Percentiles rank a stretch among this genome's conserved stretches.
phyloP scores from a whole-genome alignment of 345 rosid genomes.

The Eucalyptus pauciflora region DNA sequence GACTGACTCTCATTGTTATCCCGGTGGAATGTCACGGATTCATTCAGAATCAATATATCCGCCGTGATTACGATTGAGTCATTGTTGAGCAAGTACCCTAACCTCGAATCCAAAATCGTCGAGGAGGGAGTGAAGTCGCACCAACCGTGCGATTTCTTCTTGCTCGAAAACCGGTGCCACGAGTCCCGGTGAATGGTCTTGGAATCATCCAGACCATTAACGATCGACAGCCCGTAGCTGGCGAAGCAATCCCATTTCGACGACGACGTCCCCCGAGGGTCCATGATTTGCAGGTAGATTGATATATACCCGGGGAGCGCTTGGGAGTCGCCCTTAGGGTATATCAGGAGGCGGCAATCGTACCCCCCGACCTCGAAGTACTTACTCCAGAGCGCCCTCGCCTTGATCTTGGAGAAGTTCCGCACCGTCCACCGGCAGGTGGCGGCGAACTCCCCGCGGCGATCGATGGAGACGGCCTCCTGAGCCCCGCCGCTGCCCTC shows the following conservation, averaged over 20 bases:
- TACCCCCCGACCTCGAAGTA: slow-evolving; percentile 98
- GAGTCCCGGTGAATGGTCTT: slow-evolving; percentile 90
- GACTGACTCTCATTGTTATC: slow-evolving; percentile 71
- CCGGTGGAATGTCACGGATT: slow-evolving; percentile 72
- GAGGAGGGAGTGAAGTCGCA: slow-evolving; percentile 92
- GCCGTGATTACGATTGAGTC: slow-evolving; percentile 79
- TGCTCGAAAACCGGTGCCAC: slow-evolving; percentile 94
- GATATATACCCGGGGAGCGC: slow-evolving; percentile 93
- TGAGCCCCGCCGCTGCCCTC: slow-evolving; percentile 78
- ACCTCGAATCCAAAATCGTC: slow-evolving; percentile 69
- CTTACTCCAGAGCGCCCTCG: slow-evolving; percentile 90
- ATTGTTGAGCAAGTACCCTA: slow-evolving; percentile 59
- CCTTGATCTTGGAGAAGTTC: slow-evolving; percentile 69
- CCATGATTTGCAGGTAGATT: slow-evolving; percentile 94
- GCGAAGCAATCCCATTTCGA: slow-evolving; percentile 98
- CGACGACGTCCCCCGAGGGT: slow-evolving; percentile 55
- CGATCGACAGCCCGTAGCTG: slow-evolving; percentile 84
- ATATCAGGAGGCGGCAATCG: slow-evolving; percentile 87
- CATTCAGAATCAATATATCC: slow-evolving; percentile 81
- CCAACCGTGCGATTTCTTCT: slow-evolving; percentile 99
- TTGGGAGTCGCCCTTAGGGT: slow-evolving; percentile 96
- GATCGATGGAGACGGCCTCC: slow-evolving; percentile 73
- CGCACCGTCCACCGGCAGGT: slow-evolving; percentile 87
- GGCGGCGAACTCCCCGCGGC: slow-evolving; percentile 78
- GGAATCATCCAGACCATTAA: slow-evolving; percentile 68